These are phyloP conservation scores for Monilinia vaccinii-corymbosi DNA, from an alignment of 2,329 filamentous ascomycete genomes.

Conservation along the genomic window DNA sequence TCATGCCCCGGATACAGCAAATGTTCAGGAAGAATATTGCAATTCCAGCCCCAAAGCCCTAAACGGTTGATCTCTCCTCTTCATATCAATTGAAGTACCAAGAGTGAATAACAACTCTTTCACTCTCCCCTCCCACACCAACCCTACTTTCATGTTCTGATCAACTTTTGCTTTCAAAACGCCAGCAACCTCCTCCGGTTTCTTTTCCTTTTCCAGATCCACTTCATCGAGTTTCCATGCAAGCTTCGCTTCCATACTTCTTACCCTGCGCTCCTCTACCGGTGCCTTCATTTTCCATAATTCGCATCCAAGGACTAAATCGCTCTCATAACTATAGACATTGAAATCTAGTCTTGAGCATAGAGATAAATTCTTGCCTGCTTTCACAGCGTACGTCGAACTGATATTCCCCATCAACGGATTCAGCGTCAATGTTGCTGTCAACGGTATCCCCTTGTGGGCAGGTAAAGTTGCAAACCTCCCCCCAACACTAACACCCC, in stretches of 20 bases:
- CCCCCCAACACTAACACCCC: slow-evolving; percentile 79
- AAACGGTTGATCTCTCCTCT: slow-evolving; percentile 66
- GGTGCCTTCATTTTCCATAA: slow-evolving; percentile 61
- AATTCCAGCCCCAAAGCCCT: slow-evolving; percentile 69
- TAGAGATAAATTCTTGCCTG: slow-evolving; percentile 71
- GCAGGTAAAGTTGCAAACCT: slow-evolving; percentile 81
- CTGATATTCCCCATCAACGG: slow-evolving; percentile 91
- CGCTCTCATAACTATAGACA: slow-evolving; percentile 95
- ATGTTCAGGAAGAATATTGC: slow-evolving; percentile 66
- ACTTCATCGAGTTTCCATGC: slow-evolving; percentile 39
- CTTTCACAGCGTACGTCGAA: slow-evolving; percentile 84
- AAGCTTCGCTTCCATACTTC: slow-evolving; percentile 46
- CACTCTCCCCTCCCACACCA: slow-evolving; percentile 87
- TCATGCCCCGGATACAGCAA: background rate
- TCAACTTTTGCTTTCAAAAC: slow-evolving; percentile 86
- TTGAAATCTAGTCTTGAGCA: slow-evolving; percentile 95
- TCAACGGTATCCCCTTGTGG: slow-evolving; percentile 80
- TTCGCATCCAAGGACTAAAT: slow-evolving; percentile 85
- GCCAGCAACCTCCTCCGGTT: slow-evolving; percentile 63
- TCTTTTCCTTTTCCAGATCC: slow-evolving; percentile 20
- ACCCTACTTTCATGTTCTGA: slow-evolving; percentile 74
- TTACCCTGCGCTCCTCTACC: slow-evolving; percentile 27
- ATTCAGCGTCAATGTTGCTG: slow-evolving; percentile 86
- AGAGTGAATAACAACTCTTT: slow-evolving; percentile 91
- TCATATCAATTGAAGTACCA: slow-evolving; percentile 76